Percentiles rank a stretch among this genome's conserved stretches.
Conservation (phyloP, 2,329 filamentous ascomycete genomes). For the Tricladium varicosporioides region DNA sequence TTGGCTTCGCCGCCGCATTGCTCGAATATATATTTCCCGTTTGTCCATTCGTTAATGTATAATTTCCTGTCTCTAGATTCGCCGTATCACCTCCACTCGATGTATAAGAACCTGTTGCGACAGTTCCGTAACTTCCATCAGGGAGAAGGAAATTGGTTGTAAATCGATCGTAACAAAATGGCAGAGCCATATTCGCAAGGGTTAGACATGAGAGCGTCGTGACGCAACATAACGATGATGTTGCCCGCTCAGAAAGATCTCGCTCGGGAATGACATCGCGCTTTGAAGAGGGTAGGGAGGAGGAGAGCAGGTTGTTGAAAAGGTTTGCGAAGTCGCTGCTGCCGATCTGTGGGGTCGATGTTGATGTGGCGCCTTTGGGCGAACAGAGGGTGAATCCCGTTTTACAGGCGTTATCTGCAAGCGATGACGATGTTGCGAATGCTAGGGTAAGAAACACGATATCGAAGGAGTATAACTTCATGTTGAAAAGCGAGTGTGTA, state of each 20-base stretch:
- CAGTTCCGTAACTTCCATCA: slow-evolving; percentile 45
- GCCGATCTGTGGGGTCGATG: slow-evolving; percentile 30
- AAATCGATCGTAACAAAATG: slow-evolving; percentile 52
- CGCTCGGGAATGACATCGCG: too few species aligned
- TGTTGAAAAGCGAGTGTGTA: not conserved
- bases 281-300: slow-evolving; percentile 27
- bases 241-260: slow-evolving; percentile 12
- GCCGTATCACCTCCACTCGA: slow-evolving; percentile 36
- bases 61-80: slow-evolving; percentile 45
- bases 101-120: slow-evolving; percentile 44
- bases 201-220: slow-evolving; percentile 25
- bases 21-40: slow-evolving; percentile 45
- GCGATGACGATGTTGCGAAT: not conserved
- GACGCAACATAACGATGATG: slow-evolving; percentile 29
- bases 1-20: slow-evolving; percentile 38
- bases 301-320: slow-evolving; percentile 33
- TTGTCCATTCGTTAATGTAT: slow-evolving; percentile 37
- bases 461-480: not conserved
- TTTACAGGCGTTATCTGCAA: slow-evolving; percentile 17
- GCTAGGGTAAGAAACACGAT: not conserved
- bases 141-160: slow-evolving; percentile 49
- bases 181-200: slow-evolving; percentile 36
- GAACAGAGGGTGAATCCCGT: slow-evolving; percentile 33
- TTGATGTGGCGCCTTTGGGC: slow-evolving; percentile 30
- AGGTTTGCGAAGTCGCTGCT: slow-evolving; percentile 30